phyloP scores from a whole-genome alignment of 176 grass and related monocot genomes.

The Oryza meridionalis region DNA sequence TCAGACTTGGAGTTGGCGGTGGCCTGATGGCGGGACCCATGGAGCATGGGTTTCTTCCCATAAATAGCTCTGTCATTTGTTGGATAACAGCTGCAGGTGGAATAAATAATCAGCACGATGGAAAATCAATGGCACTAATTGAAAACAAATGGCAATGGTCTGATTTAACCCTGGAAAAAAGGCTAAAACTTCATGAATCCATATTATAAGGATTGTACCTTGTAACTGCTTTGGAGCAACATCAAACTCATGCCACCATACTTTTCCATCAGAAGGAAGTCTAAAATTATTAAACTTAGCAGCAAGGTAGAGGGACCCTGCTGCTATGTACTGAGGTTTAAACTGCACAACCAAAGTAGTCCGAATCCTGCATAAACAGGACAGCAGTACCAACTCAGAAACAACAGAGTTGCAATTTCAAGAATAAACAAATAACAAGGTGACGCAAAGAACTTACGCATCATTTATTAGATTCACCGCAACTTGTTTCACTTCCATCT shows the following conservation, averaged over 20 bases:
- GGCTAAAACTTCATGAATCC: neutral
- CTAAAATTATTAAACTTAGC: slow-evolving; percentile 43
- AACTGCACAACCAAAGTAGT: slow-evolving; percentile 59
- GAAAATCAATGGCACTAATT: neutral
- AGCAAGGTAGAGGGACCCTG: slow-evolving; percentile 53
- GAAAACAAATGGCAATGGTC: neutral
- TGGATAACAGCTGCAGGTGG: slow-evolving; percentile 55
- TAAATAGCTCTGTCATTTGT: slow-evolving; percentile 54
- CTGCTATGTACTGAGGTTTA: slow-evolving; percentile 66
- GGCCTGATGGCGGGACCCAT: slow-evolving; percentile 19
- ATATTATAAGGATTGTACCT: slow-evolving; percentile 30
- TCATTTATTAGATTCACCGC: slow-evolving; percentile 63
- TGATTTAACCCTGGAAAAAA: neutral
- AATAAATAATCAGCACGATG: slow-evolving; percentile 15
- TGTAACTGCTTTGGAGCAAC: slow-evolving; percentile 53
- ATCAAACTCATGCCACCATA: slow-evolving; percentile 66
- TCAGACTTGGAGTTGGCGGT: neutral
- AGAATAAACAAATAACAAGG: slow-evolving; percentile 22
- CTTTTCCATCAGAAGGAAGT: slow-evolving; percentile 45
- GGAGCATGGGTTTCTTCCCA: slow-evolving; percentile 36
- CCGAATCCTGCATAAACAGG: slow-evolving; percentile 41
- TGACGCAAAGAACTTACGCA: slow-evolving; percentile 37
- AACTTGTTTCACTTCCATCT: slow-evolving; percentile 56
- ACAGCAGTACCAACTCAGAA: slow-evolving; percentile 15
- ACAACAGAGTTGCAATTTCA: slow-evolving; percentile 26